phyloP scores from a whole-genome alignment of 2,329 filamentous ascomycete genomes.

The Parastagonospora avenae region DNA sequence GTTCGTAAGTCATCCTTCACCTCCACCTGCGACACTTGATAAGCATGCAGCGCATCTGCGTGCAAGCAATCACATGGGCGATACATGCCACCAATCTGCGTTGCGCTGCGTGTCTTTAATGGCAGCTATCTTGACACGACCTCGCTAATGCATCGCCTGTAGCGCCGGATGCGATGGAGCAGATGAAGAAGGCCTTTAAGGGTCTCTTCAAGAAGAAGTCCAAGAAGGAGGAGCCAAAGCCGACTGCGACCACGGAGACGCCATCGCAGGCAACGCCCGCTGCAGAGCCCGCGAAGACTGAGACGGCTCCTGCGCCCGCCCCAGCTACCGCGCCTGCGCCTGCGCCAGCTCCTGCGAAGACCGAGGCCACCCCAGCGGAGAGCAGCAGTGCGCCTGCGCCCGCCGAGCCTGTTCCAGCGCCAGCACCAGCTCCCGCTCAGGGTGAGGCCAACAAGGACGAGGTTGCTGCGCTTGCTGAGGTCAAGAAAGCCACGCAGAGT shows the following conservation, averaged over 20 bases:
- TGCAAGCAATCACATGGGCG: too few relatives aligned
- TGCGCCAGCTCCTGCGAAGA: conserved; percentile 19
- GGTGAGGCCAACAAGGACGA: conserved; percentile 34
- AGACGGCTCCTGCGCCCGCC: conserved; percentile 35
- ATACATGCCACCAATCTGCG: too few relatives aligned
- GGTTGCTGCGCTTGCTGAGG: conserved; percentile 34
- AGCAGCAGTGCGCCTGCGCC: conserved; percentile 14
- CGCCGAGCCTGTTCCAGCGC: conserved; percentile 16
- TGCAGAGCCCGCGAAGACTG: conserved; percentile 43
- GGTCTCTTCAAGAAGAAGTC: conserved; percentile 44
- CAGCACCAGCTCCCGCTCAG: conserved; percentile 21
- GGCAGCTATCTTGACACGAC: background rate
- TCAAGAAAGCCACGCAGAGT: conserved; percentile 44
- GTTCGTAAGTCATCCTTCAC: conserved; percentile 43
- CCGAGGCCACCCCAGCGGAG: conserved; percentile 11
- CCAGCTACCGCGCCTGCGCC: conserved; percentile 33
- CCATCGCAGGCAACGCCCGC: conserved; percentile 30
- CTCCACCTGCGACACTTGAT: background rate
- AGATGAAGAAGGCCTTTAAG: conserved; percentile 47
- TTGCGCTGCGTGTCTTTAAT: too few relatives aligned
- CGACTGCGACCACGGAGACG: conserved; percentile 31
- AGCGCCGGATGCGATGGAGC: conserved; percentile 45
- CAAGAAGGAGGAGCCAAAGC: conserved; percentile 35
- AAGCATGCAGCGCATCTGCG: too few relatives aligned
- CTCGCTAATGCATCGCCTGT: conserved; percentile 15